Base-by-base conservation (phyloP, 108 stramenopile species). In the Conticribra guillardii region DNA sequence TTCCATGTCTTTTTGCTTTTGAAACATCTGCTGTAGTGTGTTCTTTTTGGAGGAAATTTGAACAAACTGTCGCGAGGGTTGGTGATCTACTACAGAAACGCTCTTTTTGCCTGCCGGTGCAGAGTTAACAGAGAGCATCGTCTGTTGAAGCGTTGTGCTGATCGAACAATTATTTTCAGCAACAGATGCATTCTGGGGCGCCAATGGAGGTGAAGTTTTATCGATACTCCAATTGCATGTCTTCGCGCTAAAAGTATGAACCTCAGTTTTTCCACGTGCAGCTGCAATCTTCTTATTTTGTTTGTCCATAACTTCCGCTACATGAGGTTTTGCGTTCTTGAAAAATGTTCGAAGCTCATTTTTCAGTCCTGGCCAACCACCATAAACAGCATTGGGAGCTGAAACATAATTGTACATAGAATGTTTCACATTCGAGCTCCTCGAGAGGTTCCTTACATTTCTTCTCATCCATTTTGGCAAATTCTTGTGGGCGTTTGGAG, bases 401-500 rank as follows among this genome's bases (percentile, higher is more conserved):
- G 74, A 55, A n/a, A 29, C 32, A 37, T 72, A 60, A 48, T 62
- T 51, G 24, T 69, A 58, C 72, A 78, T 72, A 3, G 76, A 58
- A 31, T 50, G 53, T 54, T 74, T 54, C 54, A 58, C 22, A 14
- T 45, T 45, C 23, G 56, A 56, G 44, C 54, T 57, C 68, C 68
- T 80, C 2, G 81, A 82, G 29, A 89, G 63, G 64, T 86, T 93
- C 23, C 83, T 71, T 16, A 93, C 82, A 33, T 63, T 46, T 21
- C 61, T 46, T 28, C 86, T 78, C 87, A 93, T 89, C 91, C 91
- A 93, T 61, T 90, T 90, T 8, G 91, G 89, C 33, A 93, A 71
- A 45, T 87, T 84, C 51, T 58, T 54, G 45, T 93, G 89, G 14
- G 77, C 59, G 24, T 44, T 65, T 21, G 80, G 79, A 57, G 82